Conservation (phyloP, 2,329 filamentous ascomycete species). For the Stemphylium lycopersici region DNA sequence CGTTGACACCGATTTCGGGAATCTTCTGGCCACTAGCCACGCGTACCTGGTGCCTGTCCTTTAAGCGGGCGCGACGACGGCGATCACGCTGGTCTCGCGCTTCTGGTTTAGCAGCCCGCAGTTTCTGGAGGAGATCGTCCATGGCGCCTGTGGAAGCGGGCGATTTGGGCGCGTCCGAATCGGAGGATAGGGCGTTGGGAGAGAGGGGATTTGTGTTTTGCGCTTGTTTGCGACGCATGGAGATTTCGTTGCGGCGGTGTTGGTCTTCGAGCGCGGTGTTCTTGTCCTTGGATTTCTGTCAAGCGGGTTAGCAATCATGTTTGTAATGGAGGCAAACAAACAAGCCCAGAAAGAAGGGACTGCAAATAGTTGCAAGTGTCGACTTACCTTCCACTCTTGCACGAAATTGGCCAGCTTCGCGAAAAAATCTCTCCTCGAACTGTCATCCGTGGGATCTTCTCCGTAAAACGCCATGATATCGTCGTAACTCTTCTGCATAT, state of each 20-base stretch:
- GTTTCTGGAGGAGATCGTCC: slow-evolving; percentile 93
- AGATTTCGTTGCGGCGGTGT: slow-evolving; percentile 83
- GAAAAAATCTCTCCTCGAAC: slow-evolving; percentile 94
- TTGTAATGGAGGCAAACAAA: neutral
- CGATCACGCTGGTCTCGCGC: slow-evolving; percentile 87
- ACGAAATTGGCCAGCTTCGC: slow-evolving; percentile 90
- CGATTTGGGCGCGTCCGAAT: slow-evolving; percentile 56
- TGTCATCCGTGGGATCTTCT: slow-evolving; percentile 90
- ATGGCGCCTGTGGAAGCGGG: slow-evolving; percentile 85
- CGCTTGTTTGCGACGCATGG: slow-evolving; percentile 79
- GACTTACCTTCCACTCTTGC: slow-evolving; percentile 80
- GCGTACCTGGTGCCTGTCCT: slow-evolving; percentile 88
- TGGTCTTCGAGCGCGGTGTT: slow-evolving; percentile 83
- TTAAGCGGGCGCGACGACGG: slow-evolving; percentile 82
- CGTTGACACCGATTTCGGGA: slow-evolving; percentile 70
- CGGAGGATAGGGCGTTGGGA: slow-evolving; percentile 52
- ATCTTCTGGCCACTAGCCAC: slow-evolving; percentile 88
- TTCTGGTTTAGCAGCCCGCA: slow-evolving; percentile 90
- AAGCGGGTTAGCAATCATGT: slow-evolving; percentile 8
- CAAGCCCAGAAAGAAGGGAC: neutral
- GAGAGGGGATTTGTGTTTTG: slow-evolving; percentile 60
- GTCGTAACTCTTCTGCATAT: slow-evolving; percentile 89
- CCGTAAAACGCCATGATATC: slow-evolving; percentile 97
- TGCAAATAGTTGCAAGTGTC: neutral
- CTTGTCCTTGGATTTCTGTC: slow-evolving; percentile 85